phyloP scores from a whole-genome alignment of 768 basidiomycete genomes.

The Amanita muscaria region DNA sequence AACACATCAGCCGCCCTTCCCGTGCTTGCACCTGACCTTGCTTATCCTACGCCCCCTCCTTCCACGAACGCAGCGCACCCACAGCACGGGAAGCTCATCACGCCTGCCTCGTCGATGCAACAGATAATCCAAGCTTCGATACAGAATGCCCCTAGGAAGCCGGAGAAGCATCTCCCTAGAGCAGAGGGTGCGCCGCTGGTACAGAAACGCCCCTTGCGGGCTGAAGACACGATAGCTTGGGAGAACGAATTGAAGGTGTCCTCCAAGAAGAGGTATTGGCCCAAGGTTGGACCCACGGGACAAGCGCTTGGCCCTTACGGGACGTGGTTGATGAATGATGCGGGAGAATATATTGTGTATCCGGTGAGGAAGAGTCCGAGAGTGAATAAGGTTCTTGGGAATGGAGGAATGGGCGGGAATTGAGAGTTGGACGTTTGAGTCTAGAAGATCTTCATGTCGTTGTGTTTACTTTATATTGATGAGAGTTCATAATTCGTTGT shows the following conservation, averaged over 20 bases:
- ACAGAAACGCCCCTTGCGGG: neutral
- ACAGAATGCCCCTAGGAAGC: constrained; percentile 1
- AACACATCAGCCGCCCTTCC: neutral
- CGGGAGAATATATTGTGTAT: neutral
- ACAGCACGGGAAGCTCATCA: neutral
- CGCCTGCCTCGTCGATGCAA: neutral
- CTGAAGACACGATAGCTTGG: constrained; percentile 4
- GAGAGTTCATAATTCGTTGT: no score
- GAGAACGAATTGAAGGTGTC: neutral
- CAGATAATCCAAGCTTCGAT: neutral
- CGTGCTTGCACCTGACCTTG: neutral
- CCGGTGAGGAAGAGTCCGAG: neutral
- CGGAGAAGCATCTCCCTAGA: neutral
- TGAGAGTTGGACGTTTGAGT: neutral
- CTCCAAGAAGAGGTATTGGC: neutral
- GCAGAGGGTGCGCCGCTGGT: neutral
- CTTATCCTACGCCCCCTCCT: neutral
- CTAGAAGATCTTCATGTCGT: no score
- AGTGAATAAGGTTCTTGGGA: neutral
- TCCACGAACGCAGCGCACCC: neutral
- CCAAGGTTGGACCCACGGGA: neutral
- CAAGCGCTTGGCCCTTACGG: neutral
- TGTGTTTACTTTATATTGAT: no score
- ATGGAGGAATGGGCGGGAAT: neutral
- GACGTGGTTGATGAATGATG: constrained; percentile 3